These are phyloP conservation scores for Alternaria metachromatica DNA, from an alignment of 2,329 filamentous ascomycete genomes.

Conservation along the genomic window DNA sequence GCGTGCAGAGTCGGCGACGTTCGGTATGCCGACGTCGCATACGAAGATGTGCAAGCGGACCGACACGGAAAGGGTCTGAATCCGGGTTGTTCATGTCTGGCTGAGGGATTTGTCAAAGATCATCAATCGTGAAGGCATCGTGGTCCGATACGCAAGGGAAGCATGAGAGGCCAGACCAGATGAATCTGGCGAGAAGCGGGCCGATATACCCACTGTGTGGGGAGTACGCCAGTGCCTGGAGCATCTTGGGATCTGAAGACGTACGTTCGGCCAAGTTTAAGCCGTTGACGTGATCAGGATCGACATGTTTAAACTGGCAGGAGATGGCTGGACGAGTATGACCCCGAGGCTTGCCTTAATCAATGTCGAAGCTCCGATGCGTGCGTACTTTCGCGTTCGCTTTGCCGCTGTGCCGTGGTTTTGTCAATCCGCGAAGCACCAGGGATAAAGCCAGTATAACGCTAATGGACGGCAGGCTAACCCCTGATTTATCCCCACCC, in stretches of 20 bases:
- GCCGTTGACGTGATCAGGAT: neutral
- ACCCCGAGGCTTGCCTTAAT: neutral
- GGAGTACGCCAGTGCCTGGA: neutral
- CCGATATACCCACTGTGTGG: neutral
- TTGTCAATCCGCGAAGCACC: neutral
- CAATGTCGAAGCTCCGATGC: neutral
- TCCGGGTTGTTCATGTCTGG: neutral
- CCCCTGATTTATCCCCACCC: neutral
- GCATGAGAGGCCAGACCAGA: neutral
- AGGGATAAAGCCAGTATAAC: neutral
- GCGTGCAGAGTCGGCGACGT: neutral
- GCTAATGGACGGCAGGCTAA: neutral
- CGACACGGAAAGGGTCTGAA: conserved; percentile 1
- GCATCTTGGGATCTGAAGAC: neutral
- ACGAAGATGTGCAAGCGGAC: conserved; percentile 9
- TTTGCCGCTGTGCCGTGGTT: neutral
- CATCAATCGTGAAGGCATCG: neutral
- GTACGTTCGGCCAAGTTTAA: neutral
- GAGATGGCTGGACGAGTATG: neutral
- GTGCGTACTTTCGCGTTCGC: neutral
- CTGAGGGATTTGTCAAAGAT: neutral
- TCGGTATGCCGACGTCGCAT: conserved; percentile 30
- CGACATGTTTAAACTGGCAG: neutral
- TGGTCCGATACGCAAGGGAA: neutral
- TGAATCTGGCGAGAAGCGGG: neutral